Conservation (phyloP, 257 asterid species). For the Fraxinus quadrangulata region DNA sequence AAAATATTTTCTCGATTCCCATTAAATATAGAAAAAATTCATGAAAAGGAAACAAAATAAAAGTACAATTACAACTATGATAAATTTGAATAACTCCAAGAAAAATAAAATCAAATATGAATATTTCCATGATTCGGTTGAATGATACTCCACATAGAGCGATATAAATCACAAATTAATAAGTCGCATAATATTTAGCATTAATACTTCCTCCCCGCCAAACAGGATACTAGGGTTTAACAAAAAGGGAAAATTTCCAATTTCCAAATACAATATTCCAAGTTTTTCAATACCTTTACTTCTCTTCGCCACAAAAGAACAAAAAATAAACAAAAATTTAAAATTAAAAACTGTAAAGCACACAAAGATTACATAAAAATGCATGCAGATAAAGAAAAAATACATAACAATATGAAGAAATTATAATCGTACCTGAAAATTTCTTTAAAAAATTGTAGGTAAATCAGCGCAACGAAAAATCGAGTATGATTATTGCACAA, state of each 20-base stretch:
- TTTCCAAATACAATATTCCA: background rate
- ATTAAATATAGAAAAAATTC: background rate
- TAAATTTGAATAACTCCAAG: background rate
- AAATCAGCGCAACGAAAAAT: constrained; percentile 7
- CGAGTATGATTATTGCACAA: background rate
- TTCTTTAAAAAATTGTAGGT: constrained; percentile 5
- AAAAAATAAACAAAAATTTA: background rate
- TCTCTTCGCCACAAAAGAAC: background rate
- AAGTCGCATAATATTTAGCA: background rate
- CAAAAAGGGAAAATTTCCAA: background rate
- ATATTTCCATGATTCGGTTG: background rate
- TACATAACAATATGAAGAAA: background rate
- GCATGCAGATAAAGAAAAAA: constrained; percentile 8
- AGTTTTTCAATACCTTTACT: background rate
- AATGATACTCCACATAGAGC: background rate
- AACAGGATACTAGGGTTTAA: constrained; percentile 42
- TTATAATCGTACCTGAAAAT: constrained; percentile 27
- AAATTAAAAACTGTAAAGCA: background rate
- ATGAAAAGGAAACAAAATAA: background rate
- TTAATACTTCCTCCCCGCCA: background rate
- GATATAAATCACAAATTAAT: background rate
- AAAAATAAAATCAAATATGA: background rate
- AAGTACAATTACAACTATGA: background rate
- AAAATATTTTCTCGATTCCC: background rate
- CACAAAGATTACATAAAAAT: background rate